Evolutionary conservation across 495 filamentous ascomycete species (phyloP).

Genomic region (Neurospora cerealis): DNA sequence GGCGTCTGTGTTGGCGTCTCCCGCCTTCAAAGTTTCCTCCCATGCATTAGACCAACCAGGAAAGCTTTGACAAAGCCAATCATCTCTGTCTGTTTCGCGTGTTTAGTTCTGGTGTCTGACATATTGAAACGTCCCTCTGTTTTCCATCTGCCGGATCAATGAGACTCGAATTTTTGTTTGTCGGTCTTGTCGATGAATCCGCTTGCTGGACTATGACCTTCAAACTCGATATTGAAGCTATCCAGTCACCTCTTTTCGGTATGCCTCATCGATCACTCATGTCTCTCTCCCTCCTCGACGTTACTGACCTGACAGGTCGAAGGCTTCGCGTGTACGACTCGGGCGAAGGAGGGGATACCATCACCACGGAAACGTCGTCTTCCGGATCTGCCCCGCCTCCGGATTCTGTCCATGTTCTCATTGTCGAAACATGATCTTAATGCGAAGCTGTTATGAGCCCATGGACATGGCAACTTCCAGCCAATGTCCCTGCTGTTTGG

Average conservation of each 20-base stretch:
- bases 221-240: neutral
- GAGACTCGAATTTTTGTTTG: slow-evolving; percentile 2
- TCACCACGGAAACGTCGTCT: neutral
- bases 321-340: neutral
- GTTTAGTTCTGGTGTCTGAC: slow-evolving; percentile 23
- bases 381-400: neutral
- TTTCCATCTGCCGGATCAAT: slow-evolving; percentile 16
- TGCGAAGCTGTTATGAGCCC: slow-evolving; percentile 12
- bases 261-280: neutral
- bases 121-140: slow-evolving; percentile 25
- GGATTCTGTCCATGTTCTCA: neutral
- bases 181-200: neutral
- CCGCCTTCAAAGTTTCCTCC: slow-evolving; percentile 5
- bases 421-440: slow-evolving; percentile 4
- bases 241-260: neutral
- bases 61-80: neutral
- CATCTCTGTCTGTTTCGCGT: slow-evolving; percentile 4
- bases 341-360: neutral
- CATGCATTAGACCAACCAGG: neutral
- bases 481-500: neutral
- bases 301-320: neutral
- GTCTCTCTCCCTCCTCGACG: neutral
- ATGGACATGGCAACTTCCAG: slow-evolving; percentile 1
- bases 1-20: slow-evolving; percentile 7
- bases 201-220: slow-evolving; percentile 1